Conservation (phyloP, 306 rosid genomes). For the Glycine latifolia region DNA sequence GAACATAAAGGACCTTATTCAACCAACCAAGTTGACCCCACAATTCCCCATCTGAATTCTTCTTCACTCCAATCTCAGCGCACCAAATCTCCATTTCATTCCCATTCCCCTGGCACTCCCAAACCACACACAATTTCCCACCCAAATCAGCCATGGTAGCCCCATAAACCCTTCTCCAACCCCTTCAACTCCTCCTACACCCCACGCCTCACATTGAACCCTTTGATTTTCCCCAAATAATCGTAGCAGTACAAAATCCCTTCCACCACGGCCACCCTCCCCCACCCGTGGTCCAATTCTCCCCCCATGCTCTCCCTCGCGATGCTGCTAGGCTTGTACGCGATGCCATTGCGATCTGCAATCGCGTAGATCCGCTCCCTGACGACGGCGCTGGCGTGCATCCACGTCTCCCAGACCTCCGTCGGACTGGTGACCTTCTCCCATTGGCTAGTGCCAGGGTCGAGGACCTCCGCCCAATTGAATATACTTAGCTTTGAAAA, state of each 20-base stretch:
- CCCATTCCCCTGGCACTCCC: conserved; percentile 61
- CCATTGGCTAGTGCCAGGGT: conserved; percentile 61
- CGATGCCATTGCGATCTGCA: conserved; percentile 80
- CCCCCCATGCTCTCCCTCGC: conserved; percentile 66
- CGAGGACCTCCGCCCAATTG: conserved; percentile 59
- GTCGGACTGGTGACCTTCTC: conserved; percentile 60
- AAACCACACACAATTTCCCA: conserved; percentile 73
- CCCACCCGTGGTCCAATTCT: conserved; percentile 73
- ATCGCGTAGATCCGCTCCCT: conserved; percentile 64
- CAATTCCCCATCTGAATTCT: conserved; percentile 45
- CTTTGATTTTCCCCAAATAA: conserved; percentile 73
- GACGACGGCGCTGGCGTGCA: conserved; percentile 83
- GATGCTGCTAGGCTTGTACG: conserved; percentile 48
- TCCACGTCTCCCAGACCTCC: conserved; percentile 74
- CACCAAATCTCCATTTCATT: conserved; percentile 75
- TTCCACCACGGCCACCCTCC: conserved; percentile 73
- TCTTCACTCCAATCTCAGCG: conserved; percentile 68
- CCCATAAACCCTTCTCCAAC: conserved; percentile 62
- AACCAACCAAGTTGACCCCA: conserved; percentile 64
- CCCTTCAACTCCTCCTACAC: conserved; percentile 74
- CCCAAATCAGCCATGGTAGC: conserved; percentile 83
- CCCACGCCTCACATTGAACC: conserved; percentile 55
- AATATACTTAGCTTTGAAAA: no score
- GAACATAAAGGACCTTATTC: conserved; percentile 53
- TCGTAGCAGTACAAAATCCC: conserved; percentile 73